Evolutionary conservation across 2,329 filamentous ascomycete species (phyloP).

Genomic region (Beauveria sp.): DNA sequence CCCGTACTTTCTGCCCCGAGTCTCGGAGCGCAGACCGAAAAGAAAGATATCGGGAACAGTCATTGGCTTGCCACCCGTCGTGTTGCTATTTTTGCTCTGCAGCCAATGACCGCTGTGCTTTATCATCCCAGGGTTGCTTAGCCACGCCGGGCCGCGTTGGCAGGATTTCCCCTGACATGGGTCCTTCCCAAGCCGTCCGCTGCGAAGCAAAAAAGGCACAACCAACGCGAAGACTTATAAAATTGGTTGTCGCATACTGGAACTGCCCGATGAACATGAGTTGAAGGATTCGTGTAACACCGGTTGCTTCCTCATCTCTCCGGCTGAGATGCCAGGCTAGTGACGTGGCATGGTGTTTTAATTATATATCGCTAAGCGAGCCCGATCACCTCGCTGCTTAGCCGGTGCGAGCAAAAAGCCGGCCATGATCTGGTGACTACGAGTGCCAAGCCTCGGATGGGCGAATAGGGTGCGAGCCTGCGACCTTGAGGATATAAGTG

Average conservation of each 20-base stretch:
- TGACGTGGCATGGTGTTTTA: no score
- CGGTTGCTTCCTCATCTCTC: no score
- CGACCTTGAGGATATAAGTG: neutral
- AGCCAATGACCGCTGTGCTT: neutral
- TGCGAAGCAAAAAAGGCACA: neutral
- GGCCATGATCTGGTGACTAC: neutral
- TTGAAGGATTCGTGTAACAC: no score
- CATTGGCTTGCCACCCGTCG: no score
- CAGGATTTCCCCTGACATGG: neutral
- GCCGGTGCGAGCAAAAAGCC: neutral
- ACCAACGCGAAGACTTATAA: neutral
- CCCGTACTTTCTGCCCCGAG: neutral
- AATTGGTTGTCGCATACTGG: no score
- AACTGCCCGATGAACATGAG: no score
- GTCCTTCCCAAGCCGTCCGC: neutral
- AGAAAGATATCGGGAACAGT: neutral
- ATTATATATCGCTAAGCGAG: neutral
- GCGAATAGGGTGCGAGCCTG: neutral
- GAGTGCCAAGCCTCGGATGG: neutral
- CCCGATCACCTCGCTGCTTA: neutral
- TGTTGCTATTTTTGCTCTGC: neutral
- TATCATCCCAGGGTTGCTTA: neutral
- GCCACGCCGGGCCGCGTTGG: neutral
- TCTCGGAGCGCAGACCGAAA: neutral
- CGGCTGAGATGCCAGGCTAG: no score